A percentile compares a stretch with the other conserved stretches of the same genome.
Evolutionary conservation across 2,329 filamentous ascomycete species (phyloP).

Genomic region (Lizonia empirigonia): DNA sequence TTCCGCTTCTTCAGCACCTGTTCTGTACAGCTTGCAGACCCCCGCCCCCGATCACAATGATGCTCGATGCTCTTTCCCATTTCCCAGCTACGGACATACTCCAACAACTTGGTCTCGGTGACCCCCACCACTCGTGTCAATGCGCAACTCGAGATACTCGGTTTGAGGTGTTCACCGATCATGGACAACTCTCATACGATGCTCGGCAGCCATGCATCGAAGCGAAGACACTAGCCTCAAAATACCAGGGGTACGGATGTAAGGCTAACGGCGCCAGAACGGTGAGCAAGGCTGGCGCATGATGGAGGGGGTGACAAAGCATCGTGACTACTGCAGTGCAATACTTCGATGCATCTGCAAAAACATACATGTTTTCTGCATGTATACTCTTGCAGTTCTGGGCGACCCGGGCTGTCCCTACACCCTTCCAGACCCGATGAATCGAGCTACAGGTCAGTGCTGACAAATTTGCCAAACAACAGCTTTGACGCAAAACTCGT

Average conservation of each 20-base stretch:
- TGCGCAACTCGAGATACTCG: background rate
- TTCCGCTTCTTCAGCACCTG: background rate
- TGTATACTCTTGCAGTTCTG: background rate
- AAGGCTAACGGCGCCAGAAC: slow-evolving; percentile 6
- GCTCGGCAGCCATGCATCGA: slow-evolving; percentile 9
- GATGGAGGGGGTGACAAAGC: slow-evolving; percentile 7
- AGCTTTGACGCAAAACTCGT: background rate
- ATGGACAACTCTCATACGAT: slow-evolving; percentile 18
- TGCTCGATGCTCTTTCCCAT: background rate
- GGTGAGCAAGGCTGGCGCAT: slow-evolving; percentile 13
- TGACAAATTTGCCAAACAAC: background rate
- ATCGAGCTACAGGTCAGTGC: background rate
- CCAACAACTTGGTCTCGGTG: slow-evolving; percentile 1
- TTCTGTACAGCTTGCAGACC: slow-evolving; percentile 1
- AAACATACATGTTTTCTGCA: background rate
- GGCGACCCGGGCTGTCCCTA: background rate
- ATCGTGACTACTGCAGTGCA: background rate
- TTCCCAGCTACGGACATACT: background rate
- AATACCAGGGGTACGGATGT: slow-evolving; percentile 4
- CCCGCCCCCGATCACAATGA: background rate
- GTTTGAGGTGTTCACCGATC: slow-evolving; percentile 15
- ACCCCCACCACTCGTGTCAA: slow-evolving; percentile 4
- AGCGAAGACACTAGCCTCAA: slow-evolving; percentile 9
- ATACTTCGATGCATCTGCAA: background rate
- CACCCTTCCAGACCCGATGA: background rate